These are phyloP conservation scores for Calamus simplicifolius DNA, from an alignment of 176 grass and related monocot genomes.

Conservation along the genomic window DNA sequence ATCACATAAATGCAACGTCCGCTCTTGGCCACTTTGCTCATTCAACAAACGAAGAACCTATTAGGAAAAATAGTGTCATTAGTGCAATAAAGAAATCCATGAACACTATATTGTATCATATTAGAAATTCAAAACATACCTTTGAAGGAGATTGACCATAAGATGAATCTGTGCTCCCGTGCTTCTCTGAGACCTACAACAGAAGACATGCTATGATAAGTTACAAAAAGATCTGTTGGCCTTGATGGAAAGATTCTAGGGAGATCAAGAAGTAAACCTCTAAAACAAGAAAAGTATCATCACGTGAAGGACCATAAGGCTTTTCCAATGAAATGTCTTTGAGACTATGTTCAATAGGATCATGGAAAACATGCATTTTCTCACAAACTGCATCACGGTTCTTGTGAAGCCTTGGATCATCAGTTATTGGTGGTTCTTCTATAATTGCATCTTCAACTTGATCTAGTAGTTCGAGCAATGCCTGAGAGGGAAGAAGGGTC, in stretches of 20 bases:
- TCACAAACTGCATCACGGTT: conserved; percentile 11
- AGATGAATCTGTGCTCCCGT: conserved; percentile 44
- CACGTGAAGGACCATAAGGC: conserved; percentile 14
- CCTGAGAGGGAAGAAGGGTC: conserved; percentile 27
- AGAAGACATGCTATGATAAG: not conserved
- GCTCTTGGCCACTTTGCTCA: conserved; percentile 63
- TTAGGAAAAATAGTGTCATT: conserved; percentile 1
- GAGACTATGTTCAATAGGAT: conserved; percentile 13
- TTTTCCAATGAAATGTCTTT: conserved; percentile 19
- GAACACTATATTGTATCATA: not conserved
- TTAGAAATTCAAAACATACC: conserved; percentile 21
- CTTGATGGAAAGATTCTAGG: too few species aligned
- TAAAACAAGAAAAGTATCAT: conserved; percentile 70
- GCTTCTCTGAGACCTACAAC: conserved; percentile 81
- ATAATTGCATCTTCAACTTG: conserved; percentile 96
- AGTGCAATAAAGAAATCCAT: not conserved
- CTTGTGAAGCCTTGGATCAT: conserved; percentile 22
- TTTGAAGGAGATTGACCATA: conserved; percentile 46
- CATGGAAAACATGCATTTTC: conserved; percentile 6
- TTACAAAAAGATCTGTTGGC: too few species aligned
- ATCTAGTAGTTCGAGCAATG: conserved; percentile 81
- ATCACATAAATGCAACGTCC: conserved; percentile 54
- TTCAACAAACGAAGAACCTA: conserved; percentile 83
- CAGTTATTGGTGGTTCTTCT: conserved; percentile 49
- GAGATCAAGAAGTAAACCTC: conserved; percentile 44